Percentiles rank a stretch among this genome's conserved stretches.
Evolutionary conservation across 305 asterid species (phyloP).

Genomic region (Fraxinus xanthoxyloides): DNA sequence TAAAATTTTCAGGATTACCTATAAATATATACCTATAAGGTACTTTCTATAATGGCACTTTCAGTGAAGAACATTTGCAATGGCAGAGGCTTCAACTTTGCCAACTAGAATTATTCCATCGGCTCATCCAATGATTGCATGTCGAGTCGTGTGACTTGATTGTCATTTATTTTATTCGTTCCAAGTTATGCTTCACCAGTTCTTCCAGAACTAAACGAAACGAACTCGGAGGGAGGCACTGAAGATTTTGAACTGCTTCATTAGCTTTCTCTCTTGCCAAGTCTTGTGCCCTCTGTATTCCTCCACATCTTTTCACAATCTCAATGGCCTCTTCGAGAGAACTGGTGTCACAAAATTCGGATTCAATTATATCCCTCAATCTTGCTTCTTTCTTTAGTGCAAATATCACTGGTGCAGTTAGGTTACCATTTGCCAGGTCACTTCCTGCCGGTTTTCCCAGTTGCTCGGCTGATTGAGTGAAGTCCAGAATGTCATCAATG

Average conservation of each 20-base stretch:
- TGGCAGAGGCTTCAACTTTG: background rate
- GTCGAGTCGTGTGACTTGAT: background rate
- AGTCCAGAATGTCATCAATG: conserved; percentile 40
- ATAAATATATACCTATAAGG: background rate
- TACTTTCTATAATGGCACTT: background rate
- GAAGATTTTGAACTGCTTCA: conserved; percentile 57
- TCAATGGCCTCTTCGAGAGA: conserved; percentile 76
- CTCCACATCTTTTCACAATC: conserved; percentile 65
- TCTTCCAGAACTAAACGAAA: conserved; percentile 61
- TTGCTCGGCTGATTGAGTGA: conserved; percentile 86
- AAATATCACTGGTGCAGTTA: conserved; percentile 39
- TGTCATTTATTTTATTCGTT: conserved; percentile 53
- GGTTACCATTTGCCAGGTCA: conserved; percentile 76
- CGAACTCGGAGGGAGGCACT: conserved; percentile 60
- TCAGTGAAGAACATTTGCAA: background rate
- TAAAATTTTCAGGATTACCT: background rate
- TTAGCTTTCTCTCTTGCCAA: conserved; percentile 76
- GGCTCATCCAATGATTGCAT: background rate
- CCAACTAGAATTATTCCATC: background rate
- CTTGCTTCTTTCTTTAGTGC: conserved; percentile 62
- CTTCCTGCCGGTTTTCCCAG: conserved; percentile 94
- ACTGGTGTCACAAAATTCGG: conserved; percentile 72
- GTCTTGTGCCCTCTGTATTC: conserved; percentile 66
- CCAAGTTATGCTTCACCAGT: conserved; percentile 74
- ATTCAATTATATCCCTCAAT: conserved; percentile 71